Base-by-base conservation (phyloP, 352 stramenopile genomes). In the Phytophthora boehmeriae region DNA sequence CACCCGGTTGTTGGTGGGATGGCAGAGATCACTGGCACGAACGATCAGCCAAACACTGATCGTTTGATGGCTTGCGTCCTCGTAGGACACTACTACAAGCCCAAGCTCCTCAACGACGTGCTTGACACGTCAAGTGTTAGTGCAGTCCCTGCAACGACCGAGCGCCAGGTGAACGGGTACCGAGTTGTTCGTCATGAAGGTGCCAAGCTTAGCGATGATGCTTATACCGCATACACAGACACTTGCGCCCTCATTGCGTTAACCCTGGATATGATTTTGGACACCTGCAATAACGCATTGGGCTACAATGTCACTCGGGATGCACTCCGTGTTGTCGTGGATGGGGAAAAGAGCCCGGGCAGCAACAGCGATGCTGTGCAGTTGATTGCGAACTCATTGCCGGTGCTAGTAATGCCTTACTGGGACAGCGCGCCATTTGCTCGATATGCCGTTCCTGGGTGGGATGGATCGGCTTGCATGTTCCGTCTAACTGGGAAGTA, bases 31-130 rank as follows among this genome's bases (percentile, higher is more conserved):
- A 53, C 39, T 9, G 71, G 73, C 41, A 45, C 17, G n/a, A 87
- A 87, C 49, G 80, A 88, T 45, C 77, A 79, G 30, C 73, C 70
- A 8, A 80, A 73, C 38, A 74, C 73, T 0, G 80, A 88, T 46
- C 77, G 80, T 2, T 1, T 73, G 5, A n/a, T 90, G 13, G 76
- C 67, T n/a, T 88, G 80, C 47, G 62, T 72, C 3, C 61, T 71
- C 8, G 42, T 74, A 17, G 76, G 75, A 5, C 54, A 66, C 0
- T 61, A 73, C 22, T 80, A 81, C 52, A 63, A 73, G 35, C 63
- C 77, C 17, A 32, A 66, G 8, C 54, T 76, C 19, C 61, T 87
- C 6, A 71, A 66, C 25, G 57, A 75, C 19, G 55, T 71, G 35
- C 63, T 86, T 19, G 51, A 41, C 13, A 48, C 53, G 2, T 48